Evolutionary conservation across 305 asterid genomes (phyloP).

Genomic region (Solanum chacoense): DNA sequence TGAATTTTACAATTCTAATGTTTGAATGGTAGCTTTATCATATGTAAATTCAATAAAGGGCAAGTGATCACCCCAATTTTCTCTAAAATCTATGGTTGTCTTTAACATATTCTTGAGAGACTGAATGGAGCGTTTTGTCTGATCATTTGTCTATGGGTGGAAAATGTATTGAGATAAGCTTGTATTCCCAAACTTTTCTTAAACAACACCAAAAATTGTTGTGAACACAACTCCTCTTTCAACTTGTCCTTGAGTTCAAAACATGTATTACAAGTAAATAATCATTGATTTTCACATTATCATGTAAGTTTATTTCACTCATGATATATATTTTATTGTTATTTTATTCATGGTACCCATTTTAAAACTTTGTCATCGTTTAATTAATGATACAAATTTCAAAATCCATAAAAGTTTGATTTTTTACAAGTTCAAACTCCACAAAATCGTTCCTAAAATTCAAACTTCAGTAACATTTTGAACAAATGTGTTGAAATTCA

Average conservation of each 20-base stretch:
- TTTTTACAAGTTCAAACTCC: background rate
- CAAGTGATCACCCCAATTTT: background rate
- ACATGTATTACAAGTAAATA: background rate
- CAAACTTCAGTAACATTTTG: background rate
- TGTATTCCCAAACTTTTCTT: background rate
- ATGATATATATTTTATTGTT: background rate
- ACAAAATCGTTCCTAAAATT: background rate
- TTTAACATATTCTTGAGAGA: background rate
- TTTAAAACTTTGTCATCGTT: background rate
- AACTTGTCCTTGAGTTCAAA: background rate
- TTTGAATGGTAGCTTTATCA: background rate
- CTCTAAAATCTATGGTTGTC: background rate
- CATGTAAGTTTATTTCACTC: background rate
- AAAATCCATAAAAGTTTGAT: background rate
- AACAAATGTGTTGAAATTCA: background rate
- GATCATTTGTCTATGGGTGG: background rate
- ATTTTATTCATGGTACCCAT: background rate
- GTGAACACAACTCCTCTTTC: background rate
- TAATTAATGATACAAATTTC: background rate
- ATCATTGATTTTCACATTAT: background rate
- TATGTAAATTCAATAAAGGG: background rate
- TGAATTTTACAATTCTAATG: background rate
- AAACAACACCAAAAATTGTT: background rate
- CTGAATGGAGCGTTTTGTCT: background rate
- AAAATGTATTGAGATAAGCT: background rate